Percentiles rank a stretch among this genome's conserved stretches.
These are phyloP conservation scores for Pythium myriotylum DNA, from an alignment of 352 stramenopile species.

Conservation along the genomic window DNA sequence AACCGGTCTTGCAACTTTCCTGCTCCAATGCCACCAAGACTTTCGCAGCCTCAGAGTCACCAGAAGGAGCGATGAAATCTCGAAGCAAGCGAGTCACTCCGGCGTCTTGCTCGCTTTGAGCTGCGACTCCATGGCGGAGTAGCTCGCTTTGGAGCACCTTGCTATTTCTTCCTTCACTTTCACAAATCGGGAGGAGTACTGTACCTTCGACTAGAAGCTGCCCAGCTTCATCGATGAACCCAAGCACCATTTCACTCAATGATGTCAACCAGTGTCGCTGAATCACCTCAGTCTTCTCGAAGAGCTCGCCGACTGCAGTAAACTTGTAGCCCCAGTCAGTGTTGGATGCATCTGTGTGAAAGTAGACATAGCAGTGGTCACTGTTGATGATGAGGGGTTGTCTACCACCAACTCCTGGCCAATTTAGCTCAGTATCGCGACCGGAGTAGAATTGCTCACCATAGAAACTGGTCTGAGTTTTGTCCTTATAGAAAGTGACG, in stretches of 20 bases:
- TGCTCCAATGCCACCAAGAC: constrained; percentile 19
- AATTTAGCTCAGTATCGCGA: constrained; percentile 75
- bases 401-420: constrained; percentile 67
- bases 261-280: constrained; percentile 70
- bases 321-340: constrained; percentile 86
- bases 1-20: constrained; percentile 6
- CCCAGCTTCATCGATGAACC: constrained; percentile 54
- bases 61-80: constrained; percentile 48
- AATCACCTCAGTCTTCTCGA: constrained; percentile 55
- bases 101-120: constrained; percentile 51
- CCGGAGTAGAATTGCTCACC: constrained; percentile 77
- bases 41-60: constrained; percentile 38
- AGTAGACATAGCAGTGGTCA: constrained; percentile 82
- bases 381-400: constrained; percentile 76
- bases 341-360: constrained; percentile 85
- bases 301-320: constrained; percentile 63
- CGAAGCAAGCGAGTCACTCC: constrained; percentile 62
- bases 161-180: constrained; percentile 54
- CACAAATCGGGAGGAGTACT: constrained; percentile 47
- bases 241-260: constrained; percentile 45
- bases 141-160: constrained; percentile 67
- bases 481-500: constrained; percentile 85
- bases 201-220: constrained; percentile 55
- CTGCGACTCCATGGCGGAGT: constrained; percentile 58
- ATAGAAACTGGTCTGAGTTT: constrained; percentile 54